Base-by-base conservation (phyloP, 805 yeast genomes). In the Clavispora carvajalis region DNA sequence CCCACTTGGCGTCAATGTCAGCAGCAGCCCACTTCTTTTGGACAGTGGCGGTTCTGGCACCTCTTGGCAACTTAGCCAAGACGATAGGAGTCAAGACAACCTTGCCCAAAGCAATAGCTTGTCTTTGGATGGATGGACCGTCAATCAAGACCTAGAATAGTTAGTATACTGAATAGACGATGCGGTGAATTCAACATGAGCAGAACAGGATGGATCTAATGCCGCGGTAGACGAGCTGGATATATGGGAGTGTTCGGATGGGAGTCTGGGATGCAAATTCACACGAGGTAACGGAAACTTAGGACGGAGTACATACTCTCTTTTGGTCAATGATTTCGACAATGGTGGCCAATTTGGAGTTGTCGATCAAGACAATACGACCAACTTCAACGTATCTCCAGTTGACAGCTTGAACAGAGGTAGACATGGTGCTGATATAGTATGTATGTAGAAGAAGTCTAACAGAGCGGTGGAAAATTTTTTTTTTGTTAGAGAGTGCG, bases 311-410 rank as follows among this genome's bases (percentile, higher is more conserved):
- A 81, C 87, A 70, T 81, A 85, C 98, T 79, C 96, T 86, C 82
- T 88, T 90, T 82, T 93, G 96, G 82, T 93, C 98, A 69, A 93
- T 86, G 78, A 93, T 87, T 81, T 93, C 99, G 67, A 90, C 98
- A 65, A 93, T 83, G 69, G 95, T 77, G 65, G 98, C 99, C 69
- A 93, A 82, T 76, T 88, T 86, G 74, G 83, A 79, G 83, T 80
- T 79, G 69, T 67, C 57, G 69, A 91, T 70, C 68, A 91, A 84
- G 72, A 90, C 96, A 70, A 93, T 86, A 80, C 99, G 96, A 74
- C 99, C 99, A 69, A 90, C 86, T 82, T 91, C 96, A 73, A 93
- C 99, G 69, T 80, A 82, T 86, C 96, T 88, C 98, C 98, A 93
- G 91, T 86, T 86, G 73, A 95, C 79, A 71, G 95, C 86, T 79